Conservation (phyloP, 2,329 filamentous ascomycete species). For the Drechslerella stenobrocha region DNA sequence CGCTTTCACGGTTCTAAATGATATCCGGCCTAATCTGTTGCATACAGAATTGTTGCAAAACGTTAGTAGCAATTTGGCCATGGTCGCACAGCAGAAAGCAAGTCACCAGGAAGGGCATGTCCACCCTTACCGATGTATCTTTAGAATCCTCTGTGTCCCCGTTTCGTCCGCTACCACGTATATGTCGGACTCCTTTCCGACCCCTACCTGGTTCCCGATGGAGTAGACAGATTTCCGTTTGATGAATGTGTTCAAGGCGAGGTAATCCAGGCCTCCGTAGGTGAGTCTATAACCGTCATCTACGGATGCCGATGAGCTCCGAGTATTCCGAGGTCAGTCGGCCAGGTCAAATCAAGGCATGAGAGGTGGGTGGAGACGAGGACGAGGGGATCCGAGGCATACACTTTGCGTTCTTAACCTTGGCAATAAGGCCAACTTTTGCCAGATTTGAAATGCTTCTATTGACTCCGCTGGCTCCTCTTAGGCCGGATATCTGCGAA, state of each 20-base stretch:
- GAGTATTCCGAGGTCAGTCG: slow-evolving; percentile 28
- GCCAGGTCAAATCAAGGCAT: slow-evolving; percentile 46
- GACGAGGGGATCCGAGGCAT: slow-evolving; percentile 50
- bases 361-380: neutral
- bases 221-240: slow-evolving; percentile 81
- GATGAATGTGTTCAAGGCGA: slow-evolving; percentile 88
- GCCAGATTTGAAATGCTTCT: slow-evolving; percentile 86
- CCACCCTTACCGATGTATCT: slow-evolving; percentile 72
- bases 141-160: slow-evolving; percentile 79
- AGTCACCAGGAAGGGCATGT: slow-evolving; percentile 32
- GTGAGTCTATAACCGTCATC: slow-evolving; percentile 95
- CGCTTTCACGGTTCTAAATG: slow-evolving; percentile 91
- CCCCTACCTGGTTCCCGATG: slow-evolving; percentile 89
- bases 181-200: slow-evolving; percentile 97
- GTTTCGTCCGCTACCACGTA: slow-evolving; percentile 83
- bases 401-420: slow-evolving; percentile 90
- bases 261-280: slow-evolving; percentile 94
- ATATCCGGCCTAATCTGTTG: slow-evolving; percentile 77
- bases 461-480: slow-evolving; percentile 77
- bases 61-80: neutral
- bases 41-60: slow-evolving; percentile 1
- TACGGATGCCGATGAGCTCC: slow-evolving; percentile 50
- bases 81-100: slow-evolving; percentile 30
- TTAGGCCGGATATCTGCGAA: slow-evolving; percentile 76
- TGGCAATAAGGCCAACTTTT: slow-evolving; percentile 86